phyloP scores from a whole-genome alignment of 1,284 basidiomycete species.

The Malassezia furfur region DNA sequence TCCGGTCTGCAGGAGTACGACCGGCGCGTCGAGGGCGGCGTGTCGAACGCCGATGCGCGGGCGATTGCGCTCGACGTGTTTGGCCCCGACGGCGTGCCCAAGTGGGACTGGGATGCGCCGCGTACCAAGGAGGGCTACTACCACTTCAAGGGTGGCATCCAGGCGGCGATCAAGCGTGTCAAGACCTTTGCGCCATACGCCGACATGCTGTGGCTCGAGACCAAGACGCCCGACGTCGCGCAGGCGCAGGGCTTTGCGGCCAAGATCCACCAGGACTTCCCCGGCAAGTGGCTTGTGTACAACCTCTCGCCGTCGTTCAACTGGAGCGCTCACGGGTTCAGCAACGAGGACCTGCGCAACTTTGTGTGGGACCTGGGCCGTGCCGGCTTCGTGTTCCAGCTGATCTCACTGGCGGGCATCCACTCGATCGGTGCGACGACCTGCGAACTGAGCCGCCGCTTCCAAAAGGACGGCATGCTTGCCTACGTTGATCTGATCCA shows the following conservation, averaged over 20 bases:
- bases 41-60: constrained; percentile 66
- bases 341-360: constrained; percentile 53
- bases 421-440: constrained; percentile 41
- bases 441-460: constrained; percentile 50
- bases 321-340: constrained; percentile 74
- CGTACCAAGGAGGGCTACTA: constrained; percentile 86
- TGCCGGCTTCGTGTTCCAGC: constrained; percentile 46
- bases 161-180: constrained; percentile 72
- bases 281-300: constrained; percentile 80
- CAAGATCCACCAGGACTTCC: constrained; percentile 63
- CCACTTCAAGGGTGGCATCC: constrained; percentile 73
- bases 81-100: constrained; percentile 56
- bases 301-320: constrained; percentile 90
- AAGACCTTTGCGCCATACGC: constrained; percentile 59
- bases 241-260: constrained; percentile 71
- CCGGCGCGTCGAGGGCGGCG: constrained; percentile 58
- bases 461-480: constrained; percentile 55
- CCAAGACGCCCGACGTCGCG: constrained; percentile 69
- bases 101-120: constrained; percentile 86
- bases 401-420: constrained; percentile 46
- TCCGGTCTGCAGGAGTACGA: constrained; percentile 53
- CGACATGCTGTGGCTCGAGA: constrained; percentile 59
- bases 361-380: constrained; percentile 45
- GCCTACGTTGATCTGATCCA: constrained; percentile 46
- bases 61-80: constrained; percentile 64